These are phyloP conservation scores for Davidsoniella virescens DNA, from an alignment of 2,329 filamentous ascomycete species.

Conservation along the genomic window DNA sequence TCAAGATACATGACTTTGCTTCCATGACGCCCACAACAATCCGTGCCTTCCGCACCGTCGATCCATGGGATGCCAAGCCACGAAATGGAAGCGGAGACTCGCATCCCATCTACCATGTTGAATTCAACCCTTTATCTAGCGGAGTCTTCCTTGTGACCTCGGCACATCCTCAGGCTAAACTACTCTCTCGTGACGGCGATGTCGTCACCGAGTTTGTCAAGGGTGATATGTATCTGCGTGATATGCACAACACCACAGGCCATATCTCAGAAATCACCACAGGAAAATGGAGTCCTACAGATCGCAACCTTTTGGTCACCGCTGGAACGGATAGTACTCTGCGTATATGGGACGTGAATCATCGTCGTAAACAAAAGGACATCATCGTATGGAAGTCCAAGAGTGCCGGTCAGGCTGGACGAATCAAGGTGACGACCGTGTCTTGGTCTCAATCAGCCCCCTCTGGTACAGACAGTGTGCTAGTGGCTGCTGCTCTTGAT, in stretches of 20 bases:
- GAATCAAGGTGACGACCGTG: constrained; percentile 86
- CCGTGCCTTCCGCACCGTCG: constrained; percentile 80
- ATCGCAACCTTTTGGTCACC: constrained; percentile 73
- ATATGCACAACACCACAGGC: constrained; percentile 96
- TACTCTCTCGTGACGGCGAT: constrained; percentile 80
- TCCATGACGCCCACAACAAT: constrained; percentile 92
- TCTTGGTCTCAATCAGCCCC: constrained; percentile 57
- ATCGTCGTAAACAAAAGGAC: constrained; percentile 76
- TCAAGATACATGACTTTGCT: constrained; percentile 90
- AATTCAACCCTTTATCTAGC: constrained; percentile 73
- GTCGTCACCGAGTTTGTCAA: constrained; percentile 79
- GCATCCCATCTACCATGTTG: constrained; percentile 71
- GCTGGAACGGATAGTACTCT: constrained; percentile 90
- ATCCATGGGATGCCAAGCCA: constrained; percentile 62
- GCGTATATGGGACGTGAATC: constrained; percentile 92
- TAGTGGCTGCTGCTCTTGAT: constrained; percentile 73
- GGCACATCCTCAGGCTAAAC: constrained; percentile 76
- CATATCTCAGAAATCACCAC: constrained; percentile 85
- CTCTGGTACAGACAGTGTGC: constrained; percentile 61
- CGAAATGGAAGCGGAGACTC: constrained; percentile 58
- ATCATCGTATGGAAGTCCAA: constrained; percentile 93
- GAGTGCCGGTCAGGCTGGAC: constrained; percentile 70
- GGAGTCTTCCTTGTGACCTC: constrained; percentile 72
- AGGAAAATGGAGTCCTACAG: constrained; percentile 78
- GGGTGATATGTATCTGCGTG: constrained; percentile 93